phyloP scores from a whole-genome alignment of 768 basidiomycete species.

The Lyophyllum decastes region DNA sequence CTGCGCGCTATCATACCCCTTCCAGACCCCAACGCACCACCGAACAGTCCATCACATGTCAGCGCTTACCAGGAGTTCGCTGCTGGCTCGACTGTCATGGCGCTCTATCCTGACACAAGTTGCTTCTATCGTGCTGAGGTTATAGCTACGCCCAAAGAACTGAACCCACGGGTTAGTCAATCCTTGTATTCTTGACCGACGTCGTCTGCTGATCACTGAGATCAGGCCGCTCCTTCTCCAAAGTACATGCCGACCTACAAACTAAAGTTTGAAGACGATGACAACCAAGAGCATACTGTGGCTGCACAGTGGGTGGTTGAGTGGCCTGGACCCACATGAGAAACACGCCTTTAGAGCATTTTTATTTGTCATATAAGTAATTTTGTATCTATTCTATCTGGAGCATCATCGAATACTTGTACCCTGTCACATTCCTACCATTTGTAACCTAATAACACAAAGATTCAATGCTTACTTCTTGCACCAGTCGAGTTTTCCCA shows the following conservation, averaged over 20 bases:
- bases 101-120: constrained; percentile 88
- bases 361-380: constrained; percentile 17
- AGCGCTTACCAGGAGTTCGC: constrained; percentile 73
- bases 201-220: neutral
- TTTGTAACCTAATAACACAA: constrained; percentile 10
- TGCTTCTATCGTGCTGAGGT: constrained; percentile 91
- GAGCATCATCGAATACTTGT: constrained; percentile 7
- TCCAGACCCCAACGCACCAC: constrained; percentile 66
- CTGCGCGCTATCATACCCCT: constrained; percentile 75
- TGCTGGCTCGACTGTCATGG: constrained; percentile 75
- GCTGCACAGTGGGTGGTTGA: constrained; percentile 82
- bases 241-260: constrained; percentile 66
- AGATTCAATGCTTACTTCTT: neutral
- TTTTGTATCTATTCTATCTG: constrained; percentile 18
- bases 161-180: constrained; percentile 30
- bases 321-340: constrained; percentile 53
- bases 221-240: constrained; percentile 36
- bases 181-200: neutral
- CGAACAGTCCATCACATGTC: constrained; percentile 62
- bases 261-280: constrained; percentile 88
- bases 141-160: constrained; percentile 59
- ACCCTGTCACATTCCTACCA: constrained; percentile 5
- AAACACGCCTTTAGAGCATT: constrained; percentile 8
- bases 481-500: neutral
- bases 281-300: constrained; percentile 78